These are phyloP conservation scores for Annulohypoxylon truncatum DNA, from an alignment of 2,329 filamentous ascomycete genomes.

Conservation along the genomic window DNA sequence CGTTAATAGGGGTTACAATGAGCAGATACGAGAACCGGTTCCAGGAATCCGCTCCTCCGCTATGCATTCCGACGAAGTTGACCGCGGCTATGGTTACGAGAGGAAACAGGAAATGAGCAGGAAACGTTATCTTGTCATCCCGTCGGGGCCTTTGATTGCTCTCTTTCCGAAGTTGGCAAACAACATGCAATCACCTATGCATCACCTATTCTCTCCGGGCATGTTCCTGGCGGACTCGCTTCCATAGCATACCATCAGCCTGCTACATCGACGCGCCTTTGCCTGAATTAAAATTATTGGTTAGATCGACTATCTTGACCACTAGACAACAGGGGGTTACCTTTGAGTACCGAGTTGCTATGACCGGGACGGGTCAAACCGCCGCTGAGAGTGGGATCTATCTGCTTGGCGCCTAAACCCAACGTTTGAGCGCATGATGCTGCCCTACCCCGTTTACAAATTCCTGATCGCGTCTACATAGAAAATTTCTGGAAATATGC, in stretches of 20 bases:
- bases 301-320: slow-evolving; percentile 7
- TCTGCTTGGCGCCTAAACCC: slow-evolving; percentile 30
- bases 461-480: slow-evolving; percentile 35
- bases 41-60: slow-evolving; percentile 23
- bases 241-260: not conserved
- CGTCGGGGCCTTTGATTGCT: slow-evolving; percentile 7
- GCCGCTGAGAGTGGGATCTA: slow-evolving; percentile 36
- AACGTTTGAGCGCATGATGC: slow-evolving; percentile 4
- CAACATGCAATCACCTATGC: slow-evolving; percentile 29
- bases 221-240: slow-evolving; percentile 33
- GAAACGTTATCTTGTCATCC: slow-evolving; percentile 23
- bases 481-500: slow-evolving; percentile 26
- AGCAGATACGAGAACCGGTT: slow-evolving; percentile 18
- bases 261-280: slow-evolving; percentile 25
- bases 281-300: slow-evolving; percentile 32
- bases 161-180: slow-evolving; percentile 37
- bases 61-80: slow-evolving; percentile 5
- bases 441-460: slow-evolving; percentile 23
- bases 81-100: not conserved
- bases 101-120: not conserved
- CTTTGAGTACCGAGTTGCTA: slow-evolving; percentile 20
- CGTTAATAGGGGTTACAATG: slow-evolving; percentile 22
- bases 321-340: slow-evolving; percentile 25
- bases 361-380: slow-evolving; percentile 33
- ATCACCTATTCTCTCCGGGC: slow-evolving; percentile 1